Base-by-base conservation (phyloP, 495 filamentous ascomycete species). In the Physcia stellaris region DNA sequence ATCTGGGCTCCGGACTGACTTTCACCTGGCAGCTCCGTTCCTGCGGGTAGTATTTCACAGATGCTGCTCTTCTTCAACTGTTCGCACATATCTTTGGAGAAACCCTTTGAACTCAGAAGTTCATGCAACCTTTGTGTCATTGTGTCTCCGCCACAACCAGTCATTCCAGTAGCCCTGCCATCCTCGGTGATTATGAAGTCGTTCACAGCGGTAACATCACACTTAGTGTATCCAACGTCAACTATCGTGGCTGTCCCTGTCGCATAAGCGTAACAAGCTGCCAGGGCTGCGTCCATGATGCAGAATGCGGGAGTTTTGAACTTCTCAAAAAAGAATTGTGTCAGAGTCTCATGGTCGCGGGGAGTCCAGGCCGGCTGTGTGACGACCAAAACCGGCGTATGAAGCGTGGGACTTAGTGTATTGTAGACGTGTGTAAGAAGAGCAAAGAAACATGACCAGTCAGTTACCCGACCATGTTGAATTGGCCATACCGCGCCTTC, bases 241-340 rank as follows among this genome's bases (percentile, higher is more conserved):
- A 98, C 69, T 3, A 98, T 69, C 0, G 83, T 87, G 40, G 86
- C 75, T 24, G 71, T 83, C 18, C 69, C 55, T 43, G 75, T 69
- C 30, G 84, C 86, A 39, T 86, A 82, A 2, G 84, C 90, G 52
- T 85, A 95, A 46, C 79, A 76, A 0, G 80, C 75, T 6, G 88
- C 86, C 13, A 90, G 56, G 0, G 82, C 86, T 35, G 82, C 73
- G 56, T 96, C 80, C 64, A 96, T 79, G 27, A 95, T 57, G 37
- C 74, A 82, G 36, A 98, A 80, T 0, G 80, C 86, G 0, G 90
- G 90, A 1, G 80, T 85, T 63, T 90, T 94, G 55, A 94, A 94
- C 59, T 86, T 86, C 58, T 96, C 90, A 48, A 98, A 98, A 45
- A 95, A 71, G 60, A 94, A 98, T 40, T 84, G 82, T 4, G 86